phyloP scores from a whole-genome alignment of 345 rosid genomes.

The Alliaria petiolata region DNA sequence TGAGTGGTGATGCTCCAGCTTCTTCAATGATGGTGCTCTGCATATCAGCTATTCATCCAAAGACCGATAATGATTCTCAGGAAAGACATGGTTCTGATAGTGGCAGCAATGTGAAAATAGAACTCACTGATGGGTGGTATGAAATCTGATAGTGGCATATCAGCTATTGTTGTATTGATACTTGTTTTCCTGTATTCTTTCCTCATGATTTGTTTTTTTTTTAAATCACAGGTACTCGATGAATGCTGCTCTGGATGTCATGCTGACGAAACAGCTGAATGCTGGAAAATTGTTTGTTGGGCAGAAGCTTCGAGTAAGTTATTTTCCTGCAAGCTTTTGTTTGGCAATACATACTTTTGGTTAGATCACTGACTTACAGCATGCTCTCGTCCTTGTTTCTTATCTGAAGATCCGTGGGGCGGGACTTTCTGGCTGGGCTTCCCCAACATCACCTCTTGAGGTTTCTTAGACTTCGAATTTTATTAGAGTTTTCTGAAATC shows the following conservation, averaged over 20 bases:
- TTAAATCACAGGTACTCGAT: conserved; percentile 65
- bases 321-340: conserved; percentile 1
- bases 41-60: conserved; percentile 54
- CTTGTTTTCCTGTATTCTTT: conserved; percentile 1
- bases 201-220: conserved; percentile 8
- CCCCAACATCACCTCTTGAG: conserved; percentile 91
- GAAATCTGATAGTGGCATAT: conserved; percentile 15
- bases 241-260: conserved; percentile 62
- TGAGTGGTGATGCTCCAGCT: conserved; percentile 80
- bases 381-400: conserved; percentile 33
- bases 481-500: conserved; percentile 7
- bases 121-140: conserved; percentile 96
- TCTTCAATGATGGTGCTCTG: conserved; percentile 74
- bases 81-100: conserved; percentile 35
- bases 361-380: conserved; percentile 2
- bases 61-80: conserved; percentile 27
- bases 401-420: conserved; percentile 80
- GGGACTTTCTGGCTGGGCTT: conserved; percentile 72
- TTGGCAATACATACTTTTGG: background rate
- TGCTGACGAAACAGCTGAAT: conserved; percentile 56
- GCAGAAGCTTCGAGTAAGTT: conserved; percentile 83
- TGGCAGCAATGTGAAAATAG: conserved; percentile 49
- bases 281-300: conserved; percentile 79
- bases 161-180: background rate
- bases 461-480: conserved; percentile 38